A percentile compares a stretch with the other conserved stretches of the same genome.
These are phyloP conservation scores for Colletotrichum abscissum DNA, from an alignment of 2,329 filamentous ascomycete species.

Conservation along the genomic window DNA sequence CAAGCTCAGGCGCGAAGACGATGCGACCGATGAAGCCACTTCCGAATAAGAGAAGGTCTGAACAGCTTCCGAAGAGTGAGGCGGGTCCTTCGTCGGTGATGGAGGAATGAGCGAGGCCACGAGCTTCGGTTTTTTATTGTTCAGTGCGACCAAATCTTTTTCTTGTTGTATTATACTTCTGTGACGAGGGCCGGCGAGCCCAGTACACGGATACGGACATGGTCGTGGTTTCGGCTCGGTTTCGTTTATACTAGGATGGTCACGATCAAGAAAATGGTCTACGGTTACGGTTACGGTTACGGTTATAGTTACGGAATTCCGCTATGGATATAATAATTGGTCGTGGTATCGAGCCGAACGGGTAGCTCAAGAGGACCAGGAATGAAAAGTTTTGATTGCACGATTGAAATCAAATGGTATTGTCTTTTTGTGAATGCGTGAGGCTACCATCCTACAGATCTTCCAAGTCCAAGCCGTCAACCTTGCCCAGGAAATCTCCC, in stretches of 20 bases:
- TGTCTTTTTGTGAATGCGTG: not conserved
- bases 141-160: not conserved
- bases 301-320: not conserved
- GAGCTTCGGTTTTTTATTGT: not conserved
- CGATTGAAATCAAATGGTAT: not conserved
- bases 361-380: not conserved
- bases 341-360: not conserved
- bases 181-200: not conserved
- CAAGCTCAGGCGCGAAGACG: not conserved
- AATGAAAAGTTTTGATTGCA: not conserved
- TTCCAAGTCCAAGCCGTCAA: constrained; percentile 54
- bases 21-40: not conserved
- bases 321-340: not conserved
- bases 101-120: not conserved
- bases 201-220: not conserved
- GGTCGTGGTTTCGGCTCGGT: not conserved
- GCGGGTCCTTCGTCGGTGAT: not conserved
- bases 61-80: not conserved
- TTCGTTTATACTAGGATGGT: not conserved
- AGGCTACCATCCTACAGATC: constrained; percentile 37
- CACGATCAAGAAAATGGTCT: not conserved
- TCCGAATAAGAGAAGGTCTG: not conserved
- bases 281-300: not conserved
- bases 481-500: constrained; percentile 73
- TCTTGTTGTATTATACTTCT: not conserved